Base-by-base conservation (phyloP, 495 filamentous ascomycete species). In the Acidomyces sp. region DNA sequence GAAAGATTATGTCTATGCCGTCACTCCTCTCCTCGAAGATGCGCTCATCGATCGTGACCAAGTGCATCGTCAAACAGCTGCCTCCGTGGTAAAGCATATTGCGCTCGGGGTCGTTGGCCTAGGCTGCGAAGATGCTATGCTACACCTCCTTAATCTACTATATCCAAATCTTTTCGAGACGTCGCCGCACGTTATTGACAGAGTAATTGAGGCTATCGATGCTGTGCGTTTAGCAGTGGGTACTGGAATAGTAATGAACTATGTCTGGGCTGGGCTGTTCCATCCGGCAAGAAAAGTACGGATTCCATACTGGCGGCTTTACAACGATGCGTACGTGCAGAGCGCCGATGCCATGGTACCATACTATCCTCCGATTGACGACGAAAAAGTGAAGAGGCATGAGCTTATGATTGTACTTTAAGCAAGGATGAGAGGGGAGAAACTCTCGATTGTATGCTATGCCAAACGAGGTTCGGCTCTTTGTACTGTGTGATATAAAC, bases 111-210 rank as follows among this genome's bases (percentile, higher is more conserved):
- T 95, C 15, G 88, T 95, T 35, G 92, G 92, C 21, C 67, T 99
- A 16, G 92, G 90, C n/a, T 93, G 85, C 59, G 92, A 99, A 62
- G 92, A 99, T 59, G 90, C 90, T 19, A 95, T 96, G 86, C 67
- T 96, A 33, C 92, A 99, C 67, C 72, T 99, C 9, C 78, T 99
- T 41, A 96, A 96, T 59, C 68, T 99, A 11, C 72, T 96, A 9
- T 93, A 85, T 61, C 92, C 92, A 12, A 99, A 99, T 57, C 72
- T 99, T 51, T 99, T 95, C 64, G 92, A 99, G 64, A 99, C 92
- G 2, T 85, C 79, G 46, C 92, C 92, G 6, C 92, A 99, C 69
- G 92, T 99, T 46, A 99, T 99, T 50, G 92, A 99, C 59, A 76
- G 92, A 9, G 85, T 99, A 41, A 79, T 95, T 37, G 92, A 96